Evolutionary conservation across 148 eudicot species (phyloP).

Genomic region (Persicaria tinctoria): DNA sequence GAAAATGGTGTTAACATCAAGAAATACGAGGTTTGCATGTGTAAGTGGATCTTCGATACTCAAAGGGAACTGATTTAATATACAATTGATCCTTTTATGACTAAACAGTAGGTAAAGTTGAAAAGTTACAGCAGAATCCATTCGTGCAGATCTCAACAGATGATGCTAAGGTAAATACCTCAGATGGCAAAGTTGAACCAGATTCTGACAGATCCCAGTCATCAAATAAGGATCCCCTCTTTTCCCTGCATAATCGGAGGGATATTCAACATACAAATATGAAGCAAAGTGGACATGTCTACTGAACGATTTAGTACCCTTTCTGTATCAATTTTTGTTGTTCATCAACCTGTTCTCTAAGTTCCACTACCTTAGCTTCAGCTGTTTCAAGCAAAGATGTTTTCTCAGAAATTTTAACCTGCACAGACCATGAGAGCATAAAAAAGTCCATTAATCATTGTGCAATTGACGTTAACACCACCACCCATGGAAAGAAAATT

Average conservation of each 20-base stretch:
- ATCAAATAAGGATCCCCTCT: slow-evolving; percentile 59
- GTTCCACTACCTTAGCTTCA: slow-evolving; percentile 66
- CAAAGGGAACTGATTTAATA: neutral
- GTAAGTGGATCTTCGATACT: neutral
- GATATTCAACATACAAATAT: neutral
- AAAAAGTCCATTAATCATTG: neutral
- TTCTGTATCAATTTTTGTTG: slow-evolving; percentile 83
- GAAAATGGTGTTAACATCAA: too few species aligned
- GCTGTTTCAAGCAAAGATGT: slow-evolving; percentile 72
- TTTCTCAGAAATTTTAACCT: slow-evolving; percentile 89
- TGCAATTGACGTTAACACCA: neutral
- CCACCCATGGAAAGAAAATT: neutral
- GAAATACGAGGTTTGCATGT: neutral
- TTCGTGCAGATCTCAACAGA: neutral
- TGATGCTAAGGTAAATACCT: slow-evolving; percentile 32
- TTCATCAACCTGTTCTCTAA: slow-evolving; percentile 58
- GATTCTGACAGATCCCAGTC: slow-evolving; percentile 98
- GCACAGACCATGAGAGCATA: slow-evolving; percentile 9
- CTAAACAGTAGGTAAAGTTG: neutral
- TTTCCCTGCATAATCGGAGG: slow-evolving; percentile 51
- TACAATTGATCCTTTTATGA: neutral
- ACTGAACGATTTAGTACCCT: neutral
- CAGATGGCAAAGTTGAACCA: slow-evolving; percentile 60
- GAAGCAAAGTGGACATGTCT: neutral
- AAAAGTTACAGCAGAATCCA: neutral